Percentiles rank a stretch among this genome's conserved stretches.
Evolutionary conservation across 768 basidiomycete species (phyloP).

Genomic region (Amanita subjunquillea): DNA sequence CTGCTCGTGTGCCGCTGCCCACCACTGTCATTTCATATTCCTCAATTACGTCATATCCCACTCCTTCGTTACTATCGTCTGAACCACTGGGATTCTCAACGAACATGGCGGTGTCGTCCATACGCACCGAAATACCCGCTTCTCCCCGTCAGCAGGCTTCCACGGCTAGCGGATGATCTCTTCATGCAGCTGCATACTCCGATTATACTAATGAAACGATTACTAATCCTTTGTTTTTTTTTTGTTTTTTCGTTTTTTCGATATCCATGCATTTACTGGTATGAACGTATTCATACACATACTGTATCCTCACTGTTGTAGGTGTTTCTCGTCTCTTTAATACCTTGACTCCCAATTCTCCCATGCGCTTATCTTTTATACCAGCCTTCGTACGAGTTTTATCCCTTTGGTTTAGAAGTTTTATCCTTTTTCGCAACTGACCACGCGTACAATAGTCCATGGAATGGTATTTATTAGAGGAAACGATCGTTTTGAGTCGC

Average conservation of each 20-base stretch:
- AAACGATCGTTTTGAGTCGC: not conserved
- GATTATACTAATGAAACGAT: no score
- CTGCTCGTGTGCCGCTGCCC: not conserved
- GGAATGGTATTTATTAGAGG: not conserved
- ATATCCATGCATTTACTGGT: not conserved
- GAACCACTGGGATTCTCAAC: slow-evolving; percentile 21
- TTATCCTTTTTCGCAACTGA: not conserved
- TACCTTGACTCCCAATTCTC: not conserved
- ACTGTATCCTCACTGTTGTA: not conserved
- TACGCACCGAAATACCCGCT: slow-evolving; percentile 31
- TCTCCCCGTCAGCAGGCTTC: slow-evolving; percentile 11
- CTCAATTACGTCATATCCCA: not conserved
- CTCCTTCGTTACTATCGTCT: slow-evolving; percentile 3
- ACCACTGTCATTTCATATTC: not conserved
- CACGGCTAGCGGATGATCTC: not conserved
- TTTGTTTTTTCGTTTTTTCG: not conserved
- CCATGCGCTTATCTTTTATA: not conserved
- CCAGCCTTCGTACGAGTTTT: not conserved
- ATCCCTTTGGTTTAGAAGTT: not conserved
- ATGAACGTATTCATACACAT: not conserved
- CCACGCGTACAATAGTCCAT: not conserved
- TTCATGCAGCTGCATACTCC: no score
- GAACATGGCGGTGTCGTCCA: slow-evolving; percentile 34
- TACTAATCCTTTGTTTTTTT: not conserved
- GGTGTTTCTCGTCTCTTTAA: not conserved